These are phyloP conservation scores for Malassezia slooffiae DNA, from an alignment of 1,284 basidiomycete species.

Conservation along the genomic window DNA sequence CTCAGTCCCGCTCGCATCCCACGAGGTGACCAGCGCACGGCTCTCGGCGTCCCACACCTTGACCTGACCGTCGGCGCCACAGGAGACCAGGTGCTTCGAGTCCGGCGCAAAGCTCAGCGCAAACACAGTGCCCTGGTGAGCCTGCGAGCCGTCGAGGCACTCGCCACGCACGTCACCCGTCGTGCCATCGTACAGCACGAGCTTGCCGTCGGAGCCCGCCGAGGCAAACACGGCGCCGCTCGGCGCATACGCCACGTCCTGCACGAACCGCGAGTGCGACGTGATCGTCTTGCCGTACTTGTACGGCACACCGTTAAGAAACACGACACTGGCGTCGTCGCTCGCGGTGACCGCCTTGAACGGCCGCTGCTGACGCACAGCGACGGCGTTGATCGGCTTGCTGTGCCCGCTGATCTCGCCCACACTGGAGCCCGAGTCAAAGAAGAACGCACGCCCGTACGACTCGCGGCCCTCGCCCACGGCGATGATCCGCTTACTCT, in stretches of 20 bases:
- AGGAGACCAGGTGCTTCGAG: constrained; percentile 63
- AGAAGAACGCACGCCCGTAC: constrained; percentile 49
- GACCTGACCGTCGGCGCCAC: constrained; percentile 72
- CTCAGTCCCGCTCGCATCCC: constrained; percentile 24
- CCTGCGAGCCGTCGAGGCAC: constrained; percentile 21
- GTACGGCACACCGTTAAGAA: constrained; percentile 58
- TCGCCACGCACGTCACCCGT: constrained; percentile 57
- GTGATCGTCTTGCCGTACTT: constrained; percentile 49
- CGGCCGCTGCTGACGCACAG: constrained; percentile 78
- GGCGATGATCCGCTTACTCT: constrained; percentile 78
- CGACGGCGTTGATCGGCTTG: constrained; percentile 83
- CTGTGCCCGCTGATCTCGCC: constrained; percentile 91
- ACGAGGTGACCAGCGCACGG: constrained; percentile 17
- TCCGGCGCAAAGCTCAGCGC: constrained; percentile 51
- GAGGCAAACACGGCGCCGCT: constrained; percentile 59
- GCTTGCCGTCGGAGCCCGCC: constrained; percentile 79
- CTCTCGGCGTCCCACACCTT: constrained; percentile 31
- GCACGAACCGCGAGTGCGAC: constrained; percentile 85
- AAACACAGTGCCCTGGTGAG: constrained; percentile 48
- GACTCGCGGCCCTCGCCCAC: constrained; percentile 91
- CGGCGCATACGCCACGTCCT: constrained; percentile 74
- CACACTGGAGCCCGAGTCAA: constrained; percentile 62
- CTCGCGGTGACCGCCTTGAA: constrained; percentile 59
- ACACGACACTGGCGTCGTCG: constrained; percentile 71
- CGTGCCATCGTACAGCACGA: constrained; percentile 82